phyloP scores from a whole-genome alignment of 306 rosid species.

The Rubus parviflorus region DNA sequence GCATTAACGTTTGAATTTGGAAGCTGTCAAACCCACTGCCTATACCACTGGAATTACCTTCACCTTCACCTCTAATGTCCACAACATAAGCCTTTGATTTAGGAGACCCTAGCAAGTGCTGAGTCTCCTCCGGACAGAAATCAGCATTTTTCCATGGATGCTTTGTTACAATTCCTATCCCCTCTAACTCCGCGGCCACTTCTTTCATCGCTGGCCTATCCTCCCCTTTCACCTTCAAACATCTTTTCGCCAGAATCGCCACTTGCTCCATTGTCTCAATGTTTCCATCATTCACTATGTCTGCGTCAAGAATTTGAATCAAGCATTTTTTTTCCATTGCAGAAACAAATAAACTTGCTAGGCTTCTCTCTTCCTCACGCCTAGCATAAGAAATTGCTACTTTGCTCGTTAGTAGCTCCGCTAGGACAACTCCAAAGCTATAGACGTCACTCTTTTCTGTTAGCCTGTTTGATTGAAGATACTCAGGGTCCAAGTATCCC shows the following conservation, averaged over 20 bases:
- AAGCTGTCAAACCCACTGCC: neutral
- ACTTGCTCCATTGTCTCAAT: neutral
- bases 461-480: neutral
- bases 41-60: too few relatives aligned
- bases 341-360: neutral
- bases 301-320: neutral
- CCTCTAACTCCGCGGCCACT: neutral
- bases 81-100: neutral
- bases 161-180: neutral
- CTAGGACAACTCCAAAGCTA: constrained; percentile 22
- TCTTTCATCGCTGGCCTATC: constrained; percentile 12
- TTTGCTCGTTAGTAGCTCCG: constrained; percentile 16
- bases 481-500: constrained; percentile 25
- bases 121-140: neutral
- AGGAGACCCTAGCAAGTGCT: neutral
- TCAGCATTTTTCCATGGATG: neutral
- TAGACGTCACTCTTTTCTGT: constrained; percentile 22
- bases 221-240: neutral
- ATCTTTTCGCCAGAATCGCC: neutral
- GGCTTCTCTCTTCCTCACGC: neutral
- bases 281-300: neutral
- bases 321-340: neutral
- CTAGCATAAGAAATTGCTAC: neutral
- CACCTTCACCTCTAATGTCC: neutral
- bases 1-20: neutral